Base-by-base conservation (phyloP, 768 basidiomycete species). In the Mycena olivaceomarginata region DNA sequence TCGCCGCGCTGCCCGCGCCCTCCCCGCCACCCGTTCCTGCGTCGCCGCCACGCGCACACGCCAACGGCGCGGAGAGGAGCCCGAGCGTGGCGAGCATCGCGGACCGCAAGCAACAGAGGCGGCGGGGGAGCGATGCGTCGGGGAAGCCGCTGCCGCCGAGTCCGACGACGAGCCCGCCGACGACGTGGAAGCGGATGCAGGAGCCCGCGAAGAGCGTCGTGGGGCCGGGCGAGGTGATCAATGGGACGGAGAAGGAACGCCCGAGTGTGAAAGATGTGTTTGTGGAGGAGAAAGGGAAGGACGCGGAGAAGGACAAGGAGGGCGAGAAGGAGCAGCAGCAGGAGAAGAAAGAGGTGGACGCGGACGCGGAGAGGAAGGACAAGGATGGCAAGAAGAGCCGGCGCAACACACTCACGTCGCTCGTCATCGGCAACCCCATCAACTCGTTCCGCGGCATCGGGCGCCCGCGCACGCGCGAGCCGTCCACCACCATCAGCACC, bases 351-450 rank as follows among this genome's bases (percentile, higher is more conserved):
- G 79, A 75, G 39, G 73, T 80, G 70, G 75, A 73, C 40, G 75
- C 75, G 72, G 77, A 80, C 41, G 70, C 68, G 56, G 67, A 82
- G 25, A 86, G 85, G 57, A 83, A n/a, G n/a, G n/a, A 86, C 73
- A 81, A 86, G 53, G 72, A 56, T 15, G 84, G 83, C 51, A 96
- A 92, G 88, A 93, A 93, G 85, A 89, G 86, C 77, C 89, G 94
- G 81, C 86, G 96, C 80, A 97, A 95, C 85, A 98, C 97, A 0
- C 89, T 79, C 37, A 77, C 75, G 20, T 74, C 74, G 2, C 75
- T 98, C 77, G 92, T 97, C 53, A 96, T 97, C 92, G 94, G 96
- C 2, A 95, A 96, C 82, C 94, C 95, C 9, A 87, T 97, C 78
- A 90, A 89, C 70, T 89, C 92, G 56, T 87, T 90, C 0, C 89